phyloP scores from a whole-genome alignment of 2,329 filamentous ascomycete genomes.

The Aspergillus sp. region DNA sequence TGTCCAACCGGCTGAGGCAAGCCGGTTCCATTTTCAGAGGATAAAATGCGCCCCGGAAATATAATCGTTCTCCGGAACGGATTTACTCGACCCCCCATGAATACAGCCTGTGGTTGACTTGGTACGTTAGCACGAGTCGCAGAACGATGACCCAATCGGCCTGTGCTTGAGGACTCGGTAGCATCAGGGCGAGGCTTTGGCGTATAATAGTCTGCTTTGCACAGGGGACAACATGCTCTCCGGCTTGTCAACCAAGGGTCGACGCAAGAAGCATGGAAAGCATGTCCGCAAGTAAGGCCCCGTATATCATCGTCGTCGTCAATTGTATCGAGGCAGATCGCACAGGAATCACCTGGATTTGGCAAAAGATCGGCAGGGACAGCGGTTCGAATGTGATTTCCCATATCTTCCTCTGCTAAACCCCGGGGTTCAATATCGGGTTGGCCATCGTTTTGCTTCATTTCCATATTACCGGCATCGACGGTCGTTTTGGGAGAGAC shows the following conservation, averaged over 20 bases:
- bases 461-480: conserved; percentile 6
- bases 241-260: conserved; percentile 95
- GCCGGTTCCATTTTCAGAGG: conserved; percentile 19
- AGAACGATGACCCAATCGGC: conserved; percentile 26
- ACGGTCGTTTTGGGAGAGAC: not conserved
- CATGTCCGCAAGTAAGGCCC: conserved; percentile 91
- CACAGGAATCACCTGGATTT: conserved; percentile 85
- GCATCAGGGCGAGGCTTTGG: conserved; percentile 76
- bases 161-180: conserved; percentile 22
- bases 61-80: conserved; percentile 29
- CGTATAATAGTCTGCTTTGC: conserved; percentile 96
- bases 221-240: conserved; percentile 91
- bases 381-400: conserved; percentile 74
- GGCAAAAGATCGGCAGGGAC: conserved; percentile 75
- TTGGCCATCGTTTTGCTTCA: conserved; percentile 26
- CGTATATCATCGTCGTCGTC: conserved; percentile 96
- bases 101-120: conserved; percentile 30
- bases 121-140: conserved; percentile 19
- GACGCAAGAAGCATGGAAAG: conserved; percentile 92
- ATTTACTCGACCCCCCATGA: conserved; percentile 26
- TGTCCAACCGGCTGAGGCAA: conserved; percentile 8
- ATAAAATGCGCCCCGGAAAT: conserved; percentile 33
- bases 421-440: conserved; percentile 45
- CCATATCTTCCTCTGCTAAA: conserved; percentile 66
- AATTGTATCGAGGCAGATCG: conserved; percentile 89